Conservation (phyloP, 208 protist species). For the Acanthamoeba castellanii region DNA sequence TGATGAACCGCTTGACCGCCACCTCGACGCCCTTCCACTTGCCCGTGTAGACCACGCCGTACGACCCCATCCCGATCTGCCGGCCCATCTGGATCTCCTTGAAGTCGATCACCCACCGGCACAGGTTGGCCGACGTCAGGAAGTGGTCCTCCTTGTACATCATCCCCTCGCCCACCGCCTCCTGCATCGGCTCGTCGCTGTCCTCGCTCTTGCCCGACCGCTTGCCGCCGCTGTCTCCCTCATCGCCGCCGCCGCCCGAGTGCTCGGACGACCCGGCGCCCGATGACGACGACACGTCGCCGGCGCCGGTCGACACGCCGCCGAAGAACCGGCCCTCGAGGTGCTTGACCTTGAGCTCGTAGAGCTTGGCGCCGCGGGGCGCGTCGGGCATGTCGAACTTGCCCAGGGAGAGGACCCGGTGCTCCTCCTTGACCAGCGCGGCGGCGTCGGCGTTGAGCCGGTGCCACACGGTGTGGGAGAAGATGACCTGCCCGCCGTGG, state of each 20-base stretch:
- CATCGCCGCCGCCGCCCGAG: neutral
- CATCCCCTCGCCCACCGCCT: conserved; percentile 1
- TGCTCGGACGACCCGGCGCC: neutral
- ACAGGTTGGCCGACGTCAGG: conserved; percentile 61
- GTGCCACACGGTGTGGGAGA: conserved; percentile 25
- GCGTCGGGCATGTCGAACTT: conserved; percentile 8
- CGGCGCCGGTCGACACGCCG: neutral
- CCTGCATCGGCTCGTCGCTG: neutral
- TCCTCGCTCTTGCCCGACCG: conserved; percentile 2
- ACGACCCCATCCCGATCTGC: conserved; percentile 77
- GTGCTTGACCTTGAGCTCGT: neutral
- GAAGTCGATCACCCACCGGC: conserved; percentile 52
- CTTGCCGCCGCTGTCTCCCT: neutral
- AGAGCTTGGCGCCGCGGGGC: neutral
- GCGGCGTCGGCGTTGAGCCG: neutral
- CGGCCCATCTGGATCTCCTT: conserved; percentile 32
- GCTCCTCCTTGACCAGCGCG: neutral
- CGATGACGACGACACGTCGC: neutral
- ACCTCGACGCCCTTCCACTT: conserved; percentile 83
- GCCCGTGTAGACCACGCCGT: conserved; percentile 81
- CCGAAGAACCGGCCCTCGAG: conserved; percentile 54
- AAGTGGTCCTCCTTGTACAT: conserved; percentile 16
- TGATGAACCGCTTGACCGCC: conserved; percentile 79
- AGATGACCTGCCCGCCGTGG: conserved; percentile 30
- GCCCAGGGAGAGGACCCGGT: neutral